Percentiles rank a stretch among this genome's conserved stretches.
phyloP scores from a whole-genome alignment of 352 stramenopile species.

The Pythium angustatum region DNA sequence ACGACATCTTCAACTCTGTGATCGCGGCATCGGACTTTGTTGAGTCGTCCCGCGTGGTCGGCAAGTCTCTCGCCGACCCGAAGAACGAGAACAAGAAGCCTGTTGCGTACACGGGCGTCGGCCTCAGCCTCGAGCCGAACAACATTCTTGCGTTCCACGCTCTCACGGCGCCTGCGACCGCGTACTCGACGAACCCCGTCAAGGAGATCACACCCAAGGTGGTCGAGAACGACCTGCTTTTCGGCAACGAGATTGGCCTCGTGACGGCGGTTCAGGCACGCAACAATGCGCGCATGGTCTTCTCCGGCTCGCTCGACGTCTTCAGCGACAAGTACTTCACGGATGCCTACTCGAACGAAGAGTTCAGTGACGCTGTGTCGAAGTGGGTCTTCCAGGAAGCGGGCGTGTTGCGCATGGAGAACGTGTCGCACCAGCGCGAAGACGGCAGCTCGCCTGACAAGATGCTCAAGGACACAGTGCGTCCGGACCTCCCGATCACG shows the following conservation, averaged over 20 bases:
- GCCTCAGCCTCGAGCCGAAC: conserved; percentile 76
- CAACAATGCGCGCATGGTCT: conserved; percentile 91
- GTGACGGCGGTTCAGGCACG: conserved; percentile 86
- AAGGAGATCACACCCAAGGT: conserved; percentile 72
- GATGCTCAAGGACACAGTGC: conserved; percentile 88
- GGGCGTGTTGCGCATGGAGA: conserved; percentile 86
- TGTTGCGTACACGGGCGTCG: conserved; percentile 80
- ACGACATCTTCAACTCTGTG: conserved; percentile 79
- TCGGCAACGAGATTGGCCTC: conserved; percentile 76
- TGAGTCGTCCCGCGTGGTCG: conserved; percentile 63
- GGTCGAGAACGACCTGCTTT: conserved; percentile 61
- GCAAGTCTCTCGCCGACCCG: conserved; percentile 38
- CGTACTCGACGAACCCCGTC: conserved; percentile 81
- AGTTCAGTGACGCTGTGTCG: conserved; percentile 67
- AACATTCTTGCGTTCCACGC: conserved; percentile 84
- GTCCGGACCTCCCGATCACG: conserved; percentile 86
- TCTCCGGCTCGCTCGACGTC: conserved; percentile 85
- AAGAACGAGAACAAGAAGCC: conserved; percentile 53
- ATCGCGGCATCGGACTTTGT: conserved; percentile 74
- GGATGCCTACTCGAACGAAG: conserved; percentile 68
- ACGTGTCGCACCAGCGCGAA: conserved; percentile 83
- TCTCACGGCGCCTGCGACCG: conserved; percentile 72
- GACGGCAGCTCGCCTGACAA: conserved; percentile 84
- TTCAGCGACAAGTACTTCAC: conserved; percentile 89
- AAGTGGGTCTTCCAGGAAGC: conserved; percentile 89